Conservation (phyloP, 2,329 filamentous ascomycete species). For the Penicillium crustosum region DNA sequence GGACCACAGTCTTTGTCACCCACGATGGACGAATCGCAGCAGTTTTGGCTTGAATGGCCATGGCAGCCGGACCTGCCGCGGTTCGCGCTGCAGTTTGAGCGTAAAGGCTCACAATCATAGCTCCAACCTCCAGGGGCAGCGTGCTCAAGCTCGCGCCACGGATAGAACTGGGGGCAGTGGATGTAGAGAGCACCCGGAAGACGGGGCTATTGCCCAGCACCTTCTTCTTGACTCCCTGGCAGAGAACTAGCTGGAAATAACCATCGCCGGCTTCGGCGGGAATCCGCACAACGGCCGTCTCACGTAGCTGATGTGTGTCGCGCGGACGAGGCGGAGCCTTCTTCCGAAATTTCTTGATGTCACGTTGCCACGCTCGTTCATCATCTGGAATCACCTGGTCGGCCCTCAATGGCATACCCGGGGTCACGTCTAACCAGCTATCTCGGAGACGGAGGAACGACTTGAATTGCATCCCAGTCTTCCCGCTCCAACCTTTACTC, state of each 20-base stretch:
- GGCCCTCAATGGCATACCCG: slow-evolving; percentile 47
- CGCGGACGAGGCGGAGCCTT: slow-evolving; percentile 50
- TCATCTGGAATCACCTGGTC: slow-evolving; percentile 56
- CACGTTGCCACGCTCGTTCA: slow-evolving; percentile 67
- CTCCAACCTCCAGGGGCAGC: slow-evolving; percentile 64
- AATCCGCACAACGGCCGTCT: slow-evolving; percentile 65
- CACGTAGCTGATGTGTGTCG: slow-evolving; percentile 55
- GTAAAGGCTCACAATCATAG: slow-evolving; percentile 46
- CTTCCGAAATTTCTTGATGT: slow-evolving; percentile 63
- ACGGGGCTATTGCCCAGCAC: slow-evolving; percentile 65
- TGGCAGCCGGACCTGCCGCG: slow-evolving; percentile 25
- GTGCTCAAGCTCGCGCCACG: slow-evolving; percentile 65
- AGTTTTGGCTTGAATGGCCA: slow-evolving; percentile 28
- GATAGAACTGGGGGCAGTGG: slow-evolving; percentile 59
- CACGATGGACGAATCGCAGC: slow-evolving; percentile 30
- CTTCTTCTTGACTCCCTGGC: slow-evolving; percentile 56
- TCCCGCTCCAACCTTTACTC: slow-evolving; percentile 66
- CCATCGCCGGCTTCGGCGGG: slow-evolving; percentile 64
- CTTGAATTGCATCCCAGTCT: slow-evolving; percentile 66
- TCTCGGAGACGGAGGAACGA: slow-evolving; percentile 60
- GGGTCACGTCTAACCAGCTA: slow-evolving; percentile 69
- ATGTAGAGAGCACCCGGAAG: slow-evolving; percentile 68
- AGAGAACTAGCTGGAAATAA: slow-evolving; percentile 68
- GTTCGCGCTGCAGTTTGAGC: slow-evolving; percentile 37
- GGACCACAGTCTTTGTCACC: slow-evolving; percentile 33